Evolutionary conservation across 2,329 filamentous ascomycete genomes (phyloP).

Genomic region (Penicillium sp.): DNA sequence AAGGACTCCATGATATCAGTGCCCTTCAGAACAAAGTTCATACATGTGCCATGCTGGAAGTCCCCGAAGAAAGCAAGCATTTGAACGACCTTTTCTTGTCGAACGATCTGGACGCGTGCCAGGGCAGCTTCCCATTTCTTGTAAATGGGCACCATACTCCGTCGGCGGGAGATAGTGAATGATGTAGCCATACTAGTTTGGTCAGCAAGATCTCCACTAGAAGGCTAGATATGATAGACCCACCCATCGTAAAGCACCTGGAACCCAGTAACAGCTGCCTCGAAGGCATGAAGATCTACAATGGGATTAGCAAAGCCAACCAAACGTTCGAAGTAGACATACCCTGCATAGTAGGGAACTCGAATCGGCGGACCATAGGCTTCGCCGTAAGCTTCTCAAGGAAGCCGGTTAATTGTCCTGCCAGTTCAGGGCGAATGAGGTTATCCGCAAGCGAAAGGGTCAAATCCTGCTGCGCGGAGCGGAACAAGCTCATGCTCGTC

Average conservation of each 20-base stretch:
- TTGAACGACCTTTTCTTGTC: slow-evolving; percentile 72
- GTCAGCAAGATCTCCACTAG: neutral
- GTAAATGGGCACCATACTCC: slow-evolving; percentile 89
- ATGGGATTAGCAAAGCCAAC: slow-evolving; percentile 14
- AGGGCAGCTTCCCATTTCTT: slow-evolving; percentile 89
- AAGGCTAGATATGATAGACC: slow-evolving; percentile 15
- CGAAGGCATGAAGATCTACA: slow-evolving; percentile 72
- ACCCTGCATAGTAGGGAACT: slow-evolving; percentile 60
- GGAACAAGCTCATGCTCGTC: slow-evolving; percentile 65
- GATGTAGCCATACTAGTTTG: slow-evolving; percentile 59
- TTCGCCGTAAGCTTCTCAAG: slow-evolving; percentile 58
- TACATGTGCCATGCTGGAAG: slow-evolving; percentile 80
- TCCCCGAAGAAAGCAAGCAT: slow-evolving; percentile 85
- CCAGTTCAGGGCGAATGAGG: slow-evolving; percentile 61
- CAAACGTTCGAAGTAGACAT: slow-evolving; percentile 7
- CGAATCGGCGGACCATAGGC: slow-evolving; percentile 70
- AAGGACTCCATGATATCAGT: slow-evolving; percentile 79
- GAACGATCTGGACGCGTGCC: slow-evolving; percentile 77
- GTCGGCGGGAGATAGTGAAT: slow-evolving; percentile 77
- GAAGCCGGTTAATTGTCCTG: slow-evolving; percentile 63
- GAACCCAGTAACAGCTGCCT: slow-evolving; percentile 77
- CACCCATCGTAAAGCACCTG: slow-evolving; percentile 69
- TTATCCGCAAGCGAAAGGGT: slow-evolving; percentile 73
- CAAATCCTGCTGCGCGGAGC: slow-evolving; percentile 73
- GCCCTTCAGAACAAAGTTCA: slow-evolving; percentile 83